Evolutionary conservation across 805 yeast species (phyloP).

Genomic region (Wickerhamiella occidentalis): DNA sequence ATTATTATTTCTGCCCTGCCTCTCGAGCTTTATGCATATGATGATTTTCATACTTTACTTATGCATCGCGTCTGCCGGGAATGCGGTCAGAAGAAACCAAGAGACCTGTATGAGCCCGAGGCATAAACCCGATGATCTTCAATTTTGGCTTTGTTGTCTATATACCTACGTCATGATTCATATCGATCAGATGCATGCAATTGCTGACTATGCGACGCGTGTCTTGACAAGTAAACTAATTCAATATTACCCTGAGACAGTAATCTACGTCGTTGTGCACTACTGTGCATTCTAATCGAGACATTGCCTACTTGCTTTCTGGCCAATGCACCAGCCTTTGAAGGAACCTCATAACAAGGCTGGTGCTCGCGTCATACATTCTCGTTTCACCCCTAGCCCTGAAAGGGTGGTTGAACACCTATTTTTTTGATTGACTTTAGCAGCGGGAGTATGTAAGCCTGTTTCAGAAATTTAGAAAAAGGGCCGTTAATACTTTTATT

Average conservation of each 20-base stretch:
- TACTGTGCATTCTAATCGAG: not conserved
- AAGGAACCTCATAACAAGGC: not conserved
- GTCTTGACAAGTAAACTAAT: not conserved
- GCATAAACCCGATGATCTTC: too few relatives aligned
- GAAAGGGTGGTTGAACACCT: not conserved
- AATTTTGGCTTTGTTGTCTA: too few relatives aligned
- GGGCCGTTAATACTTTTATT: not conserved
- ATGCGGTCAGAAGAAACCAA: too few relatives aligned
- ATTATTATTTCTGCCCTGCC: too few relatives aligned
- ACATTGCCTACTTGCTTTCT: not conserved
- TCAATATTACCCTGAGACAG: not conserved
- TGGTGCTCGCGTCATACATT: not conserved
- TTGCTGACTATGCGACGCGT: constrained; percentile 3
- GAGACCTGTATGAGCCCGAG: too few relatives aligned
- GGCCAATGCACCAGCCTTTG: not conserved
- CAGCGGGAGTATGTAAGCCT: not conserved
- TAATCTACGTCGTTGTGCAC: not conserved
- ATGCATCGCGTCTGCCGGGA: too few relatives aligned
- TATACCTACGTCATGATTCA: too few relatives aligned
- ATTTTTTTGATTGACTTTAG: not conserved
- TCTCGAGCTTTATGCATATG: too few relatives aligned
- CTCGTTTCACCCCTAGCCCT: not conserved
- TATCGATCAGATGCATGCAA: not conserved
- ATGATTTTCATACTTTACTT: too few relatives aligned
- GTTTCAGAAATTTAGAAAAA: not conserved